Conservation (phyloP, 306 rosid genomes). For the Albizia julibrissin region DNA sequence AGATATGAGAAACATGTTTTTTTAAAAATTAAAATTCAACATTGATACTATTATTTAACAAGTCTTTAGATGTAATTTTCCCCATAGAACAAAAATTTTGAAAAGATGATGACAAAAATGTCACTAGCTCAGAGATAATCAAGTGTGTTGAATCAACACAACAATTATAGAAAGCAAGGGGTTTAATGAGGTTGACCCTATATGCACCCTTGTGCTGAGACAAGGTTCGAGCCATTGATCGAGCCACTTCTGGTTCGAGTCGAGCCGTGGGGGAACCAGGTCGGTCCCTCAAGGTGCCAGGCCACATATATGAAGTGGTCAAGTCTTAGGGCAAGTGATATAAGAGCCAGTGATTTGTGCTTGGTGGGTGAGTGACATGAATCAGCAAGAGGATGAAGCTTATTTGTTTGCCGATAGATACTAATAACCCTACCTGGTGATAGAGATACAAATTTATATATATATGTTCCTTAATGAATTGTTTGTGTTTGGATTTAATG, state of each 20-base stretch:
- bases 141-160: not conserved
- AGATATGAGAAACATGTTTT: not conserved
- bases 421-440: slow-evolving; percentile 6
- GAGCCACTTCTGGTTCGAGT: slow-evolving; percentile 41
- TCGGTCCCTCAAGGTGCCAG: slow-evolving; percentile 35
- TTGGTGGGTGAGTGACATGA: slow-evolving; percentile 72
- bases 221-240: slow-evolving; percentile 36
- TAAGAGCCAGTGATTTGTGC: slow-evolving; percentile 48
- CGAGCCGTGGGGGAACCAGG: slow-evolving; percentile 11
- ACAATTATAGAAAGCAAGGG: slow-evolving; percentile 28
- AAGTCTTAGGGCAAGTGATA: not conserved
- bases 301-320: slow-evolving; percentile 29
- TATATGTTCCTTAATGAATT: slow-evolving; percentile 21
- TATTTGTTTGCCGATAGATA: slow-evolving; percentile 22
- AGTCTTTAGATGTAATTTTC: not conserved
- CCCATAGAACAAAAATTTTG: not conserved
- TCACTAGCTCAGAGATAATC: not conserved
- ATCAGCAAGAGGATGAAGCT: slow-evolving; percentile 30
- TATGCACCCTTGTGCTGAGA: slow-evolving; percentile 47
- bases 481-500: not conserved
- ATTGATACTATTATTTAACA: not conserved
- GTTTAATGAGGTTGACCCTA: slow-evolving; percentile 43
- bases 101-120: slow-evolving; percentile 22
- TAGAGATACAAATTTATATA: not conserved
- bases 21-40: not conserved